Base-by-base conservation (phyloP, 192 early-diverging fungal species). In the Mortierella antarctica region DNA sequence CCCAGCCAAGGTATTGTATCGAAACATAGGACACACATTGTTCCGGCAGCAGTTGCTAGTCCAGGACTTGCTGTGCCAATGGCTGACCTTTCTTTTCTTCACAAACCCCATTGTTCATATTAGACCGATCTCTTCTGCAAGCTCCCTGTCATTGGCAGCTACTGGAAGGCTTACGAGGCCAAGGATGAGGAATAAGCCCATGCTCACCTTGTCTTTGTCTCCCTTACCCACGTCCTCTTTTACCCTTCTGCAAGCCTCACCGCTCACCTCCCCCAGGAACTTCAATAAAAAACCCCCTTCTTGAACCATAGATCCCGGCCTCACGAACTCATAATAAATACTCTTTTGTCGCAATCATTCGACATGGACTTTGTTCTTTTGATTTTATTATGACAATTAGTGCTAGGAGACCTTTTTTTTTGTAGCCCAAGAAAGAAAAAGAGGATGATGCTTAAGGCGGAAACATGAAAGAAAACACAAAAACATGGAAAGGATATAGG, bases 171-270 rank as follows among this genome's bases (percentile, higher is more conserved):
- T 63, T 80, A 72, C 54, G 77, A 67, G 65, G 77, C 70, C 60
- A 80, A 80, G 77, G 77, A 80, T 54, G 77, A 80, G 77, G 77
- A 80, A 72, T 80, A 80, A 80, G 68, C n/a, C 39, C 31, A 31
- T 31, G 31, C 31, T 31, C 31, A 31, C 31, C 31, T 31, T 31
- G 3, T 48, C 40, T 65, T 66, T 64, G 7, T 65, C 49, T 41
- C 40, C 18, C 0, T 31, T 10, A 41, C 41, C 39, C 13, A 67
- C 31, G 31, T 31, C 31, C 1, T 31, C 31, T 31, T 31, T 31
- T 31, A 31, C 31, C 31, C 31, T 31, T 31, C 45, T 68, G 23
- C 39, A 21, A 46, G 48, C 51, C 54, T 31, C 17, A 31, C 39
- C 57, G 15, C 17, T 7, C 40, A 17, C 23, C 57, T 13, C 23